Percentiles rank a stretch among this genome's conserved stretches.
phyloP scores from a whole-genome alignment of 805 yeast genomes.

The Candida succiphila region DNA sequence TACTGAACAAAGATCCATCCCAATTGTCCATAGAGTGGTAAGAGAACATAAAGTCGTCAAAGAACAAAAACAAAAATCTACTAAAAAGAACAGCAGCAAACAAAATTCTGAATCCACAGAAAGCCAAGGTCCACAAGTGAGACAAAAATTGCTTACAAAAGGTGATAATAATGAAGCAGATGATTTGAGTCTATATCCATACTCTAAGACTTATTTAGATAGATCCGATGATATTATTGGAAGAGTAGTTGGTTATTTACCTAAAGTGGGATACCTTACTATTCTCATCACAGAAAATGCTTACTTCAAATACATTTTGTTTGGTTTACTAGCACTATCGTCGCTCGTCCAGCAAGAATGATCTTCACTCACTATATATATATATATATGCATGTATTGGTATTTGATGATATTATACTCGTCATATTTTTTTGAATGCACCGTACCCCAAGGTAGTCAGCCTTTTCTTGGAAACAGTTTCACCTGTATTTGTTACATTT shows the following conservation, averaged over 20 bases:
- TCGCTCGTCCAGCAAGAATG: conserved; percentile 54
- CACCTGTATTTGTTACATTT: conserved; percentile 1
- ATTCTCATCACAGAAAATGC: conserved; percentile 83
- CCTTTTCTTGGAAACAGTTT: conserved; percentile 7
- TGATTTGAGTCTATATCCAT: conserved; percentile 78
- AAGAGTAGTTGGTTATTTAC: conserved; percentile 86
- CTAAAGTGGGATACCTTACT: conserved; percentile 83
- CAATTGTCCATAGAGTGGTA: conserved; percentile 94
- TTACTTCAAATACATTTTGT: conserved; percentile 67
- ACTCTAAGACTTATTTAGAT: conserved; percentile 65
- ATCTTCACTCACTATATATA: too few species aligned
- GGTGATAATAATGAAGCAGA: conserved; percentile 95
- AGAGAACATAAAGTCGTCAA: conserved; percentile 57
- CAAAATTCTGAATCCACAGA: conserved; percentile 4
- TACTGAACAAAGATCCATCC: conserved; percentile 66
- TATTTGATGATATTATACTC: not conserved
- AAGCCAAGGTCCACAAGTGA: conserved; percentile 5
- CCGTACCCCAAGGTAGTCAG: conserved; percentile 18
- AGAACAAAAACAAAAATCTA: conserved; percentile 8
- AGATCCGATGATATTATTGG: conserved; percentile 77
- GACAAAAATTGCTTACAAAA: conserved; percentile 78
- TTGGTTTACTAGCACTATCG: conserved; percentile 66
- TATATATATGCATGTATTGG: too few species aligned
- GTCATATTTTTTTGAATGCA: conserved; percentile 3
- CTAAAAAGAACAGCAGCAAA: conserved; percentile 5